These are phyloP conservation scores for Jamesozyma lodderae DNA, from an alignment of 805 yeast species.

Conservation along the genomic window DNA sequence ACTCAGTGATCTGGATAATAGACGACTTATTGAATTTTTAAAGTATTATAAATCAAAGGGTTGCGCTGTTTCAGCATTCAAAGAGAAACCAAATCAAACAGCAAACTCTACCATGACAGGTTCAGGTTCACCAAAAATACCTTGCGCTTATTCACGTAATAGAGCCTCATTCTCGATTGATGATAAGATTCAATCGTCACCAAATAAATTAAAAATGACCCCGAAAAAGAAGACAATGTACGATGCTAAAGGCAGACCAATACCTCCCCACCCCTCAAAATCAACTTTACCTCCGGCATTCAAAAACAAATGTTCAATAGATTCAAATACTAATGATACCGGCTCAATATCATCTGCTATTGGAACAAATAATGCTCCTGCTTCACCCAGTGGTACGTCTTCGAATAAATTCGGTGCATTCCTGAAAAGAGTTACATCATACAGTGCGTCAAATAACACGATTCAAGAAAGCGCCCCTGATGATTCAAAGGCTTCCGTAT, in stretches of 20 bases:
- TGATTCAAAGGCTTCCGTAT: conserved; percentile 2
- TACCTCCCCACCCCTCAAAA: conserved; percentile 43
- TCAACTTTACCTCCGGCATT: conserved; percentile 45
- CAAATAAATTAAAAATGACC: too few species aligned
- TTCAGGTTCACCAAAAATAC: too few species aligned
- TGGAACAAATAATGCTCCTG: neutral
- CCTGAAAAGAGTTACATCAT: conserved; percentile 27
- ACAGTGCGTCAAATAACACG: conserved; percentile 9
- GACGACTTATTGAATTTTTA: conserved; percentile 39
- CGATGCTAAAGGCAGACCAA: conserved; percentile 36
- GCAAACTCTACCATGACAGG: too few species aligned
- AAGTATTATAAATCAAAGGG: conserved; percentile 30
- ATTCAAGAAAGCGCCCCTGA: conserved; percentile 3
- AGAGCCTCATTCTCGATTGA: conserved; percentile 22
- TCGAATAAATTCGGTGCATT: conserved; percentile 28
- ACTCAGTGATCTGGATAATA: conserved; percentile 33
- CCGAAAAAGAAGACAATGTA: conserved; percentile 14
- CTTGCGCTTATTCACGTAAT: too few species aligned
- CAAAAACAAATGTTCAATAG: conserved; percentile 8
- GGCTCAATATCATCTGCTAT: too few species aligned
- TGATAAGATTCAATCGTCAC: too few species aligned
- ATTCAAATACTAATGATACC: neutral
- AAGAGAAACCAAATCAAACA: too few species aligned
- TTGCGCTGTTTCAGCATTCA: conserved; percentile 18
- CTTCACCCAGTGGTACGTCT: neutral